A percentile compares a stretch with the other conserved stretches of the same genome.
Conservation (phyloP, 2,329 filamentous ascomycete species). For the Pseudopithomyces chartarum region DNA sequence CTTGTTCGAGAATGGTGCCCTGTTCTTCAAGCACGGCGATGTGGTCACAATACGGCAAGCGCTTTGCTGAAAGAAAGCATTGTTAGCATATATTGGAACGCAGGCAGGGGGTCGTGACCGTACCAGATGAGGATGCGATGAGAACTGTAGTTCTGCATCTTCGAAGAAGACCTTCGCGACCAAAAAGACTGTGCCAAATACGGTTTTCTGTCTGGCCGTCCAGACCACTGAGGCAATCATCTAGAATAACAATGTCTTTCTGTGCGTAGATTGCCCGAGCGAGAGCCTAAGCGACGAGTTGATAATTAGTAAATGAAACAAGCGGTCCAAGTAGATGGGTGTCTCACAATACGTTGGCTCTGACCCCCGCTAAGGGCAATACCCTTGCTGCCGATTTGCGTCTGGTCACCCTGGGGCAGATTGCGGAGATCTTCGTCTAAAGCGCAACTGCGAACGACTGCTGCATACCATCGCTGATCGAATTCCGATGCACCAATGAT, state of each 20-base stretch:
- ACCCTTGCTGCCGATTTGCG: conserved; percentile 57
- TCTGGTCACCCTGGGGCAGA: conserved; percentile 45
- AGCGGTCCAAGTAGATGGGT: conserved; percentile 21
- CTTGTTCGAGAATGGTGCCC: conserved; percentile 46
- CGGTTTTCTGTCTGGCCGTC: conserved; percentile 56
- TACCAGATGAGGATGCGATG: conserved; percentile 39
- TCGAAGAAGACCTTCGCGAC: conserved; percentile 52
- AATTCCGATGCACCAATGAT: conserved; percentile 43
- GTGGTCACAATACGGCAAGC: conserved; percentile 48
- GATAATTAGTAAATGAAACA: neutral
- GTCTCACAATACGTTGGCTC: conserved; percentile 54
- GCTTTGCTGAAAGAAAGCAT: conserved; percentile 25
- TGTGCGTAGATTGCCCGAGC: conserved; percentile 58
- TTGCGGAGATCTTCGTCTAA: conserved; percentile 41
- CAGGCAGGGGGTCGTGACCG: neutral
- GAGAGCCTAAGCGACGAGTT: conserved; percentile 43
- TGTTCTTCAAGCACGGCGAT: conserved; percentile 47
- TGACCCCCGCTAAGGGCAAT: conserved; percentile 59
- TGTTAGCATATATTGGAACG: neutral
- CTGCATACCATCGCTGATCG: conserved; percentile 44
- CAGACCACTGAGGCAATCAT: conserved; percentile 59
- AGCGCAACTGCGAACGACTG: conserved; percentile 41
- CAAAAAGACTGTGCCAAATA: conserved; percentile 55
- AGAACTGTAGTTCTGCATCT: conserved; percentile 43
- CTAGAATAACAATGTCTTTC: conserved; percentile 54